A percentile compares a stretch with the other conserved stretches of the same genome.
These are phyloP conservation scores for Plasmodium coatneyi DNA, from an alignment of 169 alveolate species.

Conservation along the genomic window DNA sequence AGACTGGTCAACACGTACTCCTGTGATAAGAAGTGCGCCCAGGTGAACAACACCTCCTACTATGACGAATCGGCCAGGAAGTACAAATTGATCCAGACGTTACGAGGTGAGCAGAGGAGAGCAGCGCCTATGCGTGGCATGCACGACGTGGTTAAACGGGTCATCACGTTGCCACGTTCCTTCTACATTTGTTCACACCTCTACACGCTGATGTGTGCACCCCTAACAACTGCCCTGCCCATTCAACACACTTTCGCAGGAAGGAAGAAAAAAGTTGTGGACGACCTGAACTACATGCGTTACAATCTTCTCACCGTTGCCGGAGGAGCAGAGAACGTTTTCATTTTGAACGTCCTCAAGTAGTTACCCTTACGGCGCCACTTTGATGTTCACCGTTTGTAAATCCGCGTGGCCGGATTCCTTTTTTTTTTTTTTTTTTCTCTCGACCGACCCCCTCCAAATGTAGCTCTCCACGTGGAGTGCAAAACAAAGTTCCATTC, in stretches of 20 bases:
- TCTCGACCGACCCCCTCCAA: background rate
- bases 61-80: slow-evolving; percentile 16
- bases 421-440: no score
- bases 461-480: background rate
- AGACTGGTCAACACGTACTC: slow-evolving; percentile 13
- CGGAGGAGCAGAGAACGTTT: slow-evolving; percentile 71
- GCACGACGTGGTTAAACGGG: no score
- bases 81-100: slow-evolving; percentile 20
- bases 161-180: no score
- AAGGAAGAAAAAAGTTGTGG: slow-evolving; percentile 30
- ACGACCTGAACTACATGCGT: slow-evolving; percentile 46
- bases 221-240: background rate
- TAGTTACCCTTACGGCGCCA: background rate
- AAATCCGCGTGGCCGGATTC: background rate
- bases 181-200: background rate
- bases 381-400: background rate
- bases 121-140: no score
- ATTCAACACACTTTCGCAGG: slow-evolving; percentile 9
- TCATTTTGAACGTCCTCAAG: slow-evolving; percentile 42
- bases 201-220: background rate
- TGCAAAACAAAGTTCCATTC: background rate
- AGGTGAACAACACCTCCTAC: slow-evolving; percentile 35
- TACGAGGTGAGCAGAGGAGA: background rate
- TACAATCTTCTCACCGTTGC: slow-evolving; percentile 46
- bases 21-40: slow-evolving; percentile 17